Base-by-base conservation (phyloP, 768 basidiomycete species). In the Boletus subparvulus region DNA sequence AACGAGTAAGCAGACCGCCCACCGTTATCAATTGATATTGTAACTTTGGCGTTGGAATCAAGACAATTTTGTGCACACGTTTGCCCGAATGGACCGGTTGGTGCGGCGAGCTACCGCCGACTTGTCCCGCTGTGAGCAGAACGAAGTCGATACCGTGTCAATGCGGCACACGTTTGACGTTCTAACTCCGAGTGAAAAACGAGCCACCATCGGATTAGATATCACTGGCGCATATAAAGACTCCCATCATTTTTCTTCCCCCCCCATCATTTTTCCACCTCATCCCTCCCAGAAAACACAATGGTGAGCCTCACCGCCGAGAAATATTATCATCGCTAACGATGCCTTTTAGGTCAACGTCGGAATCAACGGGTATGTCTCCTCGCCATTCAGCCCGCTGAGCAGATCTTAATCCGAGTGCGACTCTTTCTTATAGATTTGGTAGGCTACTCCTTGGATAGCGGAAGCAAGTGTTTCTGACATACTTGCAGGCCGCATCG, bases 361-460 rank as follows among this genome's bases (percentile, higher is more conserved):
- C 74, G 94, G 94, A 67, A 97, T 97, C 81, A 97, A 97, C 78
- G 94, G 94, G 92, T 95, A 78, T 64, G 84, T 64, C 37, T 51
- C 54, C 19, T 60, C 52, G 26, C 28, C 50, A n/a, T 52, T 26
- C 24, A 4, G 30, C 37, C 35, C 19, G 59, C 52, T 9, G 5
- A 54, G 48, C 30, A 46, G 26, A 61, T 60, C 57, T 68, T 24
- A 70, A 55, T 48, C 21, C 17, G 3, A 33, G 9, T n/a, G n/a
- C 11, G 41, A n/a, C 55, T 47, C 42, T 46, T 58, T 63, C 12
- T 54, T 63, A 50, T 64, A 53, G 88, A 80, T 93, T 94, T 77
- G 91, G 92, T 92, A 71, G 71, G 88, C 68, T 24, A 14, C 30
- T 19, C 26, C 36, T 47, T 21, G 2, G 21, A 10, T 37, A n/a